Evolutionary conservation across 2,329 filamentous ascomycete genomes (phyloP).

Genomic region (Aureobasidium zeae): DNA sequence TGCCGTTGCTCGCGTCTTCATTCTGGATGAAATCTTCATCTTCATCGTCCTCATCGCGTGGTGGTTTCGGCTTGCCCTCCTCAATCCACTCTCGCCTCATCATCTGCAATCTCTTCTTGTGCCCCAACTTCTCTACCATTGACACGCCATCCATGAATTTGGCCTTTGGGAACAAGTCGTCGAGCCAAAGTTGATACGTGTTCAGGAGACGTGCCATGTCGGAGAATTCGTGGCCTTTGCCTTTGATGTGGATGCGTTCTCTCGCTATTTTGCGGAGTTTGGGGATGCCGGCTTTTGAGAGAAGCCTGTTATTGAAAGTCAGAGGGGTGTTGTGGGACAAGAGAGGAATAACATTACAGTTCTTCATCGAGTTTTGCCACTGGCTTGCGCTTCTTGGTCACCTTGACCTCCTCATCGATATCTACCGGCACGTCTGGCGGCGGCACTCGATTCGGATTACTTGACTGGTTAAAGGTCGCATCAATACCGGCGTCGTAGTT

Average conservation of each 20-base stretch:
- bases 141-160: slow-evolving; percentile 81
- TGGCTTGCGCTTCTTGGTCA: slow-evolving; percentile 67
- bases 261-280: slow-evolving; percentile 65
- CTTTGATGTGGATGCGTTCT: slow-evolving; percentile 67
- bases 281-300: slow-evolving; percentile 75
- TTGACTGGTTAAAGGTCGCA: slow-evolving; percentile 35
- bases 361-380: slow-evolving; percentile 80
- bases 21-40: slow-evolving; percentile 15
- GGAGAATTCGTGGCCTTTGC: slow-evolving; percentile 92
- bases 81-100: slow-evolving; percentile 78
- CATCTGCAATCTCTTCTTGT: slow-evolving; percentile 66
- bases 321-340: too few species aligned
- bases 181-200: slow-evolving; percentile 93
- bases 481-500: slow-evolving; percentile 60
- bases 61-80: slow-evolving; percentile 51
- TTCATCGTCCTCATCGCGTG: slow-evolving; percentile 19
- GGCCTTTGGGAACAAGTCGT: slow-evolving; percentile 89
- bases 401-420: slow-evolving; percentile 76
- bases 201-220: slow-evolving; percentile 74
- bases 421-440: slow-evolving; percentile 39
- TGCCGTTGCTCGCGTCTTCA: slow-evolving; percentile 3
- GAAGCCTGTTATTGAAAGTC: slow-evolving; percentile 49
- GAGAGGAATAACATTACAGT: too few species aligned
- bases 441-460: slow-evolving; percentile 36
- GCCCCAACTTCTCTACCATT: slow-evolving; percentile 90